Evolutionary conservation across 441 rosid species (phyloP).

Genomic region (Omphalea diandra): DNA sequence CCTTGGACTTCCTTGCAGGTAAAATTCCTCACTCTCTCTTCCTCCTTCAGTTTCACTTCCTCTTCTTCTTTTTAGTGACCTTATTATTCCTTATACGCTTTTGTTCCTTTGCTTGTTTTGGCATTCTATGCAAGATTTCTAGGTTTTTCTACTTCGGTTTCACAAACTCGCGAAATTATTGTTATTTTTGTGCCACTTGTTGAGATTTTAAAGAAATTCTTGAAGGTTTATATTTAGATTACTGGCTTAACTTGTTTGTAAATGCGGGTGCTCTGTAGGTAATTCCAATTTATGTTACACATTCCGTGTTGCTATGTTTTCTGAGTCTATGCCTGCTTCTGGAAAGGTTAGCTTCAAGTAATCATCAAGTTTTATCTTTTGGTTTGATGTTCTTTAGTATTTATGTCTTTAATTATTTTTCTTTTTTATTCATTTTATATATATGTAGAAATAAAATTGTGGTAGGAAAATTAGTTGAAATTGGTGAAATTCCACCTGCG

Average conservation of each 20-base stretch:
- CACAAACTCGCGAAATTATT: too few relatives aligned
- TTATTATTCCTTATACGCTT: not conserved
- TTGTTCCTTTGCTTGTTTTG: not conserved
- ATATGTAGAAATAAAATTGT: too few relatives aligned
- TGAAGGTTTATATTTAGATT: not conserved
- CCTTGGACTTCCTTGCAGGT: too few relatives aligned
- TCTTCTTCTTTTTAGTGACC: not conserved
- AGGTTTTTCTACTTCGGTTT: not conserved
- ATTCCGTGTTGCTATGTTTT: not conserved
- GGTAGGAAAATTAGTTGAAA: not conserved
- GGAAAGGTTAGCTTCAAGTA: conserved; percentile 5
- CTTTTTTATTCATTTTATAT: too few relatives aligned
- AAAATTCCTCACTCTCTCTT: not conserved
- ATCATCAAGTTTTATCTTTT: too few relatives aligned
- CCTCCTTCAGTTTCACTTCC: too few relatives aligned
- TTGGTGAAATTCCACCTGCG: not conserved
- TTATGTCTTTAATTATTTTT: too few relatives aligned
- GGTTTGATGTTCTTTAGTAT: too few relatives aligned
- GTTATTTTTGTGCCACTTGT: too few relatives aligned
- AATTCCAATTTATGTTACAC: conserved; percentile 9
- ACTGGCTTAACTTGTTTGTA: not conserved
- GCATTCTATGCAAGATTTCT: not conserved
- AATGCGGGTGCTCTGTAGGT: not conserved
- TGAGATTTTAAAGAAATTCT: not conserved
- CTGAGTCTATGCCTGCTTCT: conserved; percentile 2